A percentile compares a stretch with the other conserved stretches of the same genome.
These are phyloP conservation scores for Yarrowia keelungensis DNA, from an alignment of 805 yeast species.

Conservation along the genomic window DNA sequence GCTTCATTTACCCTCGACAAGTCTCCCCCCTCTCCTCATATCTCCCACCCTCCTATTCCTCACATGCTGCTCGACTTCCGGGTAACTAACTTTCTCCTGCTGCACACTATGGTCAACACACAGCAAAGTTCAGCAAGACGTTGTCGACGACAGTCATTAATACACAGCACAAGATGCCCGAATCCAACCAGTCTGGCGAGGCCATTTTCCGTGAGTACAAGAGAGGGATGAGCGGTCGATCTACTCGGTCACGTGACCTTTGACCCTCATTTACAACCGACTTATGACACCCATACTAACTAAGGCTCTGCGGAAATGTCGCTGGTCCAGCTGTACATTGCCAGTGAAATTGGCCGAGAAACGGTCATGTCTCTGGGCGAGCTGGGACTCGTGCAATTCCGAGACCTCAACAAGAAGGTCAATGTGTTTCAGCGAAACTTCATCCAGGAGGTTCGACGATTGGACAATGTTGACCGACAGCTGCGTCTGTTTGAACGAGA, in stretches of 20 bases:
- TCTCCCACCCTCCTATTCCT: not conserved
- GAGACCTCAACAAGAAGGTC: slow-evolving; percentile 83
- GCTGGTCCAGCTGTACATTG: slow-evolving; percentile 86
- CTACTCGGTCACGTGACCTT: too few species aligned
- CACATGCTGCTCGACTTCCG: not conserved
- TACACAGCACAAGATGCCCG: slow-evolving; percentile 34
- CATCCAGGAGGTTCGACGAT: slow-evolving; percentile 81
- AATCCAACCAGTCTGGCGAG: slow-evolving; percentile 43
- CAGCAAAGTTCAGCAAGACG: slow-evolving; percentile 33
- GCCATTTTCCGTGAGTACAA: slow-evolving; percentile 50
- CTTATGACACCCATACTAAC: not conserved
- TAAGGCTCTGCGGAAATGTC: slow-evolving; percentile 96
- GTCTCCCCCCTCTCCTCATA: not conserved
- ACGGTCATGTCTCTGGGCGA: slow-evolving; percentile 87
- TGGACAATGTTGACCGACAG: slow-evolving; percentile 91
- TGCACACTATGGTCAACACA: slow-evolving; percentile 16
- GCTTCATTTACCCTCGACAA: not conserved
- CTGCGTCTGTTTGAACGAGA: slow-evolving; percentile 55
- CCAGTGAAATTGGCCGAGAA: slow-evolving; percentile 88
- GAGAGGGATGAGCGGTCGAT: too few species aligned
- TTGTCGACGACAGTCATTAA: slow-evolving; percentile 30
- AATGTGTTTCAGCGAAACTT: slow-evolving; percentile 88
- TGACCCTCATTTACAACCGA: too few species aligned
- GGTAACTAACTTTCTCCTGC: slow-evolving; percentile 24
- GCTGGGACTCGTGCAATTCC: slow-evolving; percentile 82